Conservation (phyloP, 768 basidiomycete genomes). For the Leucosporidium yakuticum region DNA sequence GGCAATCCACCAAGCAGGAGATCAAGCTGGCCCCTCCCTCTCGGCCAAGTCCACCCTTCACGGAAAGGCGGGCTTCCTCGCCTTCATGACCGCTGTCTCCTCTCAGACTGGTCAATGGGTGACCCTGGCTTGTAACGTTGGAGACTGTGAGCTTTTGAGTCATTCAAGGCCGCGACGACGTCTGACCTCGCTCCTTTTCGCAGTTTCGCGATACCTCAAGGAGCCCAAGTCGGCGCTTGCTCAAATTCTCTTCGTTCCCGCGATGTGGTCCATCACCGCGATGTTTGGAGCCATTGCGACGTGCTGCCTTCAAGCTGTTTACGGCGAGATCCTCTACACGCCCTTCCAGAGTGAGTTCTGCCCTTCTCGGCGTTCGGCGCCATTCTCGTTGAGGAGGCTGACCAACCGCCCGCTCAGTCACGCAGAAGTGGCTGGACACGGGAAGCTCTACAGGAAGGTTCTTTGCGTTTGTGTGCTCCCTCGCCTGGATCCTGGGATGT, state of each 20-base stretch:
- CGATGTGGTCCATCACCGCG: not conserved
- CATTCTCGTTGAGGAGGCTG: no score
- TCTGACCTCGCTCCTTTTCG: no score
- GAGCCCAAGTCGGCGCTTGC: conserved; percentile 52
- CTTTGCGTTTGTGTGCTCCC: not conserved
- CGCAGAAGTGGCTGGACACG: conserved; percentile 61
- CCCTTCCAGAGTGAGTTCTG: not conserved
- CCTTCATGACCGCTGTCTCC: not conserved
- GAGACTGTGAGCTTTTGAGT: no score
- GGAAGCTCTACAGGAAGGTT: conserved; percentile 24
- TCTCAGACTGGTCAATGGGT: not conserved
- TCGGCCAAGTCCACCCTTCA: not conserved
- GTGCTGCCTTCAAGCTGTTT: conserved; percentile 69
- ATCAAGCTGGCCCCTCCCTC: not conserved
- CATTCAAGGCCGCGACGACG: no score
- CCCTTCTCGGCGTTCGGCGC: no score
- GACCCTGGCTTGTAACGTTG: not conserved
- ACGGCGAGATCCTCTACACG: not conserved
- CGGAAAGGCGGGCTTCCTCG: not conserved
- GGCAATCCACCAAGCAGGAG: not conserved
- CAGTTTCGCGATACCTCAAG: not conserved
- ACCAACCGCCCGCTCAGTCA: conserved; percentile 27
- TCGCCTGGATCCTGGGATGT: conserved; percentile 45
- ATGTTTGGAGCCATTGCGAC: conserved; percentile 53
- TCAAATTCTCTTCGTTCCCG: conserved; percentile 4